Conservation (phyloP, 768 basidiomycete genomes). For the Austroboletus eburneus region DNA sequence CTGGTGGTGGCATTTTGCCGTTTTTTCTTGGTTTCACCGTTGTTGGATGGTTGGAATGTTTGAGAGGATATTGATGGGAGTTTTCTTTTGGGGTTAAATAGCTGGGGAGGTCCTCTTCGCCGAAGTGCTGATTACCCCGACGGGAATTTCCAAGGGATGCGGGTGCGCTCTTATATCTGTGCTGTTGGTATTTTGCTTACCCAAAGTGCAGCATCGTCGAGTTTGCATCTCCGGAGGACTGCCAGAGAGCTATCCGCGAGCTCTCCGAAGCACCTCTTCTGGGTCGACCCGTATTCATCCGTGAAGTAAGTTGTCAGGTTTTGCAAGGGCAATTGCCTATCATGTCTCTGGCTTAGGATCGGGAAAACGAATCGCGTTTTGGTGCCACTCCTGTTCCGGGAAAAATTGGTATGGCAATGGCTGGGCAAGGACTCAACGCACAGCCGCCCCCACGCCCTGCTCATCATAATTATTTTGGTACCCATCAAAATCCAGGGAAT, state of each 20-base stretch:
- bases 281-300: slow-evolving; percentile 92
- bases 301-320: slow-evolving; percentile 59
- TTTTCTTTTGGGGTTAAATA: slow-evolving; percentile 86
- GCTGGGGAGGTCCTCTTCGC: slow-evolving; percentile 99
- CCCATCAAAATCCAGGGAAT: slow-evolving; percentile 65
- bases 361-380: slow-evolving; percentile 93
- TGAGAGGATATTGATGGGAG: slow-evolving; percentile 93
- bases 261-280: slow-evolving; percentile 87
- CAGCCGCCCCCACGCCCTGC: slow-evolving; percentile 80
- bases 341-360: slow-evolving; percentile 59
- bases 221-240: slow-evolving; percentile 84
- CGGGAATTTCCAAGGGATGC: slow-evolving; percentile 97
- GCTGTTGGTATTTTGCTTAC: slow-evolving; percentile 8
- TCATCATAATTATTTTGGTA: slow-evolving; percentile 69
- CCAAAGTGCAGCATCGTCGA: slow-evolving; percentile 79
- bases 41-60: slow-evolving; percentile 49
- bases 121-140: slow-evolving; percentile 97
- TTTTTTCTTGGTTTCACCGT: slow-evolving; percentile 40
- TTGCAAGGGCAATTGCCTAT: background rate
- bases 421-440: slow-evolving; percentile 79
- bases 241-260: slow-evolving; percentile 85
- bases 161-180: slow-evolving; percentile 59
- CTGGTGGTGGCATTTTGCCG: slow-evolving; percentile 37
- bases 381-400: slow-evolving; percentile 94
- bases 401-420: slow-evolving; percentile 95